Percentiles rank a stretch among this genome's conserved stretches.
These are phyloP conservation scores for Closterium sp. DNA, from an alignment of 139 green algal genomes.

Conservation along the genomic window DNA sequence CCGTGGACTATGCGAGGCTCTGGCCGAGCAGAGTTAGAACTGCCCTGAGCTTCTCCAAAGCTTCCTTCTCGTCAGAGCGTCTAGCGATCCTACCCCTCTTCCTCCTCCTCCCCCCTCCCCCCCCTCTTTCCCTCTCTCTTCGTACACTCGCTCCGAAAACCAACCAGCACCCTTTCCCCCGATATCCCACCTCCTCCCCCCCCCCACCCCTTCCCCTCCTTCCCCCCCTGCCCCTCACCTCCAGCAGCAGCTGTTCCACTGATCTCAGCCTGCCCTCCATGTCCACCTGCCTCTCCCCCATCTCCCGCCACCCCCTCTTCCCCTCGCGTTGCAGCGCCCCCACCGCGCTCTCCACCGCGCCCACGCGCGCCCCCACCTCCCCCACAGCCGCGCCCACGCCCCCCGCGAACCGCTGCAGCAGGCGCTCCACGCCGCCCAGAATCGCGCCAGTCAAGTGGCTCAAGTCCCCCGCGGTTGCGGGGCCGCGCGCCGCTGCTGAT, in stretches of 20 bases:
- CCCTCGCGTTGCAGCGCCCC: neutral
- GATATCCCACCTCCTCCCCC: no score
- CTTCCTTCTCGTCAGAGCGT: no score
- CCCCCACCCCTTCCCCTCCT: no score
- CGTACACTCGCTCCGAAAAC: no score
- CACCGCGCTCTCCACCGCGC: neutral
- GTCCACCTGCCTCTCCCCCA: neutral
- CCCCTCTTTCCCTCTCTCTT: no score
- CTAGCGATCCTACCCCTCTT: neutral
- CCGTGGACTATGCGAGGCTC: no score
- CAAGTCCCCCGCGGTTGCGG: neutral
- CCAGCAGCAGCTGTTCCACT: neutral
- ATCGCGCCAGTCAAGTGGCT: neutral
- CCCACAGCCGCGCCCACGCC: neutral
- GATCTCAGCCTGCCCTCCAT: neutral
- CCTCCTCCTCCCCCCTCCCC: no score
- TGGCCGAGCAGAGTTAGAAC: neutral
- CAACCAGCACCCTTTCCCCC: no score
- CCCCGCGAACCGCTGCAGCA: neutral
- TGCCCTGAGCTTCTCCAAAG: no score
- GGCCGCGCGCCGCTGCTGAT: neutral
- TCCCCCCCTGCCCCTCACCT: neutral
- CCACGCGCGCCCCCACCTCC: neutral
- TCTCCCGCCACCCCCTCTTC: neutral
- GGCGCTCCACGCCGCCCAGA: neutral